Percentiles rank a stretch among this genome's conserved stretches.
phyloP scores from a whole-genome alignment of 2,329 filamentous ascomycete species.

The Emmonsiellopsis sp. region DNA sequence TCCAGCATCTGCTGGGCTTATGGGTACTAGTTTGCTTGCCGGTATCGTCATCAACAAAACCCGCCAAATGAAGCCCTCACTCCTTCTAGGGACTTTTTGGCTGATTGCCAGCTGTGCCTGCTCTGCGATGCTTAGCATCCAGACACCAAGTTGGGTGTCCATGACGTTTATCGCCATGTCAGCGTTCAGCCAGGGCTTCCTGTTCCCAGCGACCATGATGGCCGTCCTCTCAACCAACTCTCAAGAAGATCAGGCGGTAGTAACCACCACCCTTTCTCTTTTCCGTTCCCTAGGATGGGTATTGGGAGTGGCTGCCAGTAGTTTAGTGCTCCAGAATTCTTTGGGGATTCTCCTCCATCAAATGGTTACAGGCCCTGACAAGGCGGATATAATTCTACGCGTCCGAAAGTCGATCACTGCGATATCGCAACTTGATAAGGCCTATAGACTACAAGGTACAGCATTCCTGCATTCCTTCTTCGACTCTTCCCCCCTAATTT shows the following conservation, averaged over 20 bases:
- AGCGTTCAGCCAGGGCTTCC: constrained; percentile 52
- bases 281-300: constrained; percentile 64
- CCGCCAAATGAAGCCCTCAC: constrained; percentile 49
- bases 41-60: constrained; percentile 56
- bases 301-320: constrained; percentile 60
- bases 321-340: constrained; percentile 63
- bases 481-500: background rate
- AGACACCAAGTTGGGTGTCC: constrained; percentile 44
- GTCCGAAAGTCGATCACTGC: constrained; percentile 43
- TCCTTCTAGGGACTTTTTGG: constrained; percentile 41
- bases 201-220: constrained; percentile 56
- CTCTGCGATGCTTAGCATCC: constrained; percentile 42
- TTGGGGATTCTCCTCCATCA: constrained; percentile 49
- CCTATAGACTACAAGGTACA: constrained; percentile 39
- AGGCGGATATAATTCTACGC: constrained; percentile 40
- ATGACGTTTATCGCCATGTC: constrained; percentile 48
- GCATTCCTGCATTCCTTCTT: background rate
- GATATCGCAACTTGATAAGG: constrained; percentile 34
- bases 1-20: constrained; percentile 49
- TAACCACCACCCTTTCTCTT: constrained; percentile 59
- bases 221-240: constrained; percentile 50
- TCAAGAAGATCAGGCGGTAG: constrained; percentile 56
- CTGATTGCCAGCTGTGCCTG: constrained; percentile 44
- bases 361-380: constrained; percentile 50
- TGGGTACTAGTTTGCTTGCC: constrained; percentile 45